A percentile compares a stretch with the other conserved stretches of the same genome.
Evolutionary conservation across 2,329 filamentous ascomycete genomes (phyloP).

Genomic region (Verticillium dahliae): DNA sequence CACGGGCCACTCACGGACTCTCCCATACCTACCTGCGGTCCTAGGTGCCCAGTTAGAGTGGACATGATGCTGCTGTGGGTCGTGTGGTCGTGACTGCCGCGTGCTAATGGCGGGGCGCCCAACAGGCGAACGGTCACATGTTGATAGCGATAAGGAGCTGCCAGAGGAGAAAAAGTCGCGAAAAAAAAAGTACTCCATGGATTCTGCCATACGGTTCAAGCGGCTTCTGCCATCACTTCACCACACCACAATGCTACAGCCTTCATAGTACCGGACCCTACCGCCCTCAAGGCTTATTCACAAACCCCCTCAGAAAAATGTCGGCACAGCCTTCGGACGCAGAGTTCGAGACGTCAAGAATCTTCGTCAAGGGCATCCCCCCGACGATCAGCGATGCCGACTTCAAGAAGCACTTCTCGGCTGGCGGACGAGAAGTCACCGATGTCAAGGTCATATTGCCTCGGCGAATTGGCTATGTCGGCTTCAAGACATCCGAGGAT

Average conservation of each 20-base stretch:
- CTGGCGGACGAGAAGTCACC: slow-evolving; percentile 66
- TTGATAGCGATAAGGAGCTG: not conserved
- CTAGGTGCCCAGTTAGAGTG: too few species aligned
- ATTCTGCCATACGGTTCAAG: not conserved
- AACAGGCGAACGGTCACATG: not conserved
- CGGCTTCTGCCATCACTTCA: not conserved
- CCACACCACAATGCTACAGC: not conserved
- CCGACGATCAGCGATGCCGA: slow-evolving; percentile 79
- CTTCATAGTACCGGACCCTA: not conserved
- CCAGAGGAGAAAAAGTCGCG: slow-evolving; percentile 1
- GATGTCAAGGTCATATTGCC: slow-evolving; percentile 88
- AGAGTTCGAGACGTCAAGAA: slow-evolving; percentile 52
- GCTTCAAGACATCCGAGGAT: slow-evolving; percentile 77
- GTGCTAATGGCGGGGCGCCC: not conserved
- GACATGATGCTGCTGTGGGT: not conserved
- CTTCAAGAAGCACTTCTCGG: slow-evolving; percentile 82
- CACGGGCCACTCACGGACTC: not conserved
- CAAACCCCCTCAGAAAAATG: not conserved
- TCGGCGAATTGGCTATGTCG: slow-evolving; percentile 90
- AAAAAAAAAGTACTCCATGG: not conserved
- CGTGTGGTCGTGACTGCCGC: not conserved
- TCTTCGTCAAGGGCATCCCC: slow-evolving; percentile 78
- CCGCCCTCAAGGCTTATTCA: not conserved
- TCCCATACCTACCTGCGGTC: too few species aligned
- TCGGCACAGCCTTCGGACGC: not conserved